Evolutionary conservation across 2,329 filamentous ascomycete genomes (phyloP).

Genomic region (Thermothelomyces thermophilus): DNA sequence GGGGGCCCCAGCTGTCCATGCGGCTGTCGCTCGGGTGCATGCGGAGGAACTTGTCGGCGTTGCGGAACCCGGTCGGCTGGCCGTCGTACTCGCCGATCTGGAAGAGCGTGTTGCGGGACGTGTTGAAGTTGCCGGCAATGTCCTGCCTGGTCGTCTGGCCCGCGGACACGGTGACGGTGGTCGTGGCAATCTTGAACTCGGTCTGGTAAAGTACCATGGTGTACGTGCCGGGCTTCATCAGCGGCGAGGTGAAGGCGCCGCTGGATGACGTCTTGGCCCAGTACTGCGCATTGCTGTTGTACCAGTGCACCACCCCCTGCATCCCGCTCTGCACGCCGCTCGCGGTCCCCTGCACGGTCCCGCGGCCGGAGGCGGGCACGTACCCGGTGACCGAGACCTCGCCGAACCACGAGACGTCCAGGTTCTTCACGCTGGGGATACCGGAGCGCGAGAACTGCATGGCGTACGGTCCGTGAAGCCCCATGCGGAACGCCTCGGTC

Average conservation of each 20-base stretch:
- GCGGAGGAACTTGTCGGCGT: constrained; percentile 58
- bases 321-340: constrained; percentile 48
- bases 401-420: constrained; percentile 47
- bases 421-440: constrained; percentile 39
- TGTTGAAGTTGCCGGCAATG: constrained; percentile 39
- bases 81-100: constrained; percentile 62
- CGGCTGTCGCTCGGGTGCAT: constrained; percentile 63
- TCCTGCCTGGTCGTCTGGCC: constrained; percentile 43
- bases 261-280: constrained; percentile 51
- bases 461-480: constrained; percentile 60
- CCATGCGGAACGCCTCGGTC: constrained; percentile 55
- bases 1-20: constrained; percentile 54
- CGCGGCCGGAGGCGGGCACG: constrained; percentile 48
- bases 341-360: constrained; percentile 54
- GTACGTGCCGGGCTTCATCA: constrained; percentile 62
- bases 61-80: constrained; percentile 56
- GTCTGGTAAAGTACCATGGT: constrained; percentile 60
- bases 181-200: constrained; percentile 48
- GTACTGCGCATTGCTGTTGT: constrained; percentile 57
- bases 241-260: constrained; percentile 55
- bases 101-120: constrained; percentile 49
- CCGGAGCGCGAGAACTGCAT: constrained; percentile 54
- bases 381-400: constrained; percentile 53
- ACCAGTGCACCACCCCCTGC: constrained; percentile 58
- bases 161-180: constrained; percentile 44